Percentiles rank a stretch among this genome's conserved stretches.
Evolutionary conservation across 129 eudicot genomes (phyloP).

Genomic region (Chrysanthemum seticuspe): DNA sequence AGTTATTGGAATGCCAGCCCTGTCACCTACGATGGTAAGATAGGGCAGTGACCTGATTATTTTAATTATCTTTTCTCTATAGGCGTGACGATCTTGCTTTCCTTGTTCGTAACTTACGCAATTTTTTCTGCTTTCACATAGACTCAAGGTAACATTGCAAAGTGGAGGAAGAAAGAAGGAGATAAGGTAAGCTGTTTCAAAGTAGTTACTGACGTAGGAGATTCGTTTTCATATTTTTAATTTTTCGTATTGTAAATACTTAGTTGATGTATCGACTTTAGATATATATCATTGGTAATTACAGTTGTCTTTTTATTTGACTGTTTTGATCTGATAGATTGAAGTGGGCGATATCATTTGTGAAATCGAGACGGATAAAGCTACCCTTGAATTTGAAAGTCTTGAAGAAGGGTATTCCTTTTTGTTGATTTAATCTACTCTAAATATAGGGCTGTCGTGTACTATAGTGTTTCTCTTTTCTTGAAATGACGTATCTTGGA

Average conservation of each 20-base stretch:
- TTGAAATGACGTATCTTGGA: slow-evolving; percentile 18
- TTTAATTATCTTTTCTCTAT: background rate
- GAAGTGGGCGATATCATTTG: slow-evolving; percentile 93
- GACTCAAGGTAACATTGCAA: slow-evolving; percentile 92
- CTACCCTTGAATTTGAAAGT: slow-evolving; percentile 83
- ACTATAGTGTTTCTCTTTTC: background rate
- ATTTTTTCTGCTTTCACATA: slow-evolving; percentile 28
- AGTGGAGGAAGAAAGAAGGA: slow-evolving; percentile 93
- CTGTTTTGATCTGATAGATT: slow-evolving; percentile 57
- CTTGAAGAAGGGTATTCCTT: slow-evolving; percentile 88
- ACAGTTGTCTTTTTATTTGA: slow-evolving; percentile 14
- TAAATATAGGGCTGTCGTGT: background rate
- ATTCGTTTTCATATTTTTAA: background rate
- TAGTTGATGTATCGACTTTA: slow-evolving; percentile 10
- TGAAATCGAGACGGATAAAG: slow-evolving; percentile 98
- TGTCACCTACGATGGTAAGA: slow-evolving; percentile 96
- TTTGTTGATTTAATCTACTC: slow-evolving; percentile 16
- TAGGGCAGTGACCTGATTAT: slow-evolving; percentile 11
- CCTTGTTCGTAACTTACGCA: slow-evolving; percentile 1
- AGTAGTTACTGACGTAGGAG: slow-evolving; percentile 6
- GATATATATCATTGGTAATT: slow-evolving; percentile 10
- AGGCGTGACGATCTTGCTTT: slow-evolving; percentile 30
- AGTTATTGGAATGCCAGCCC: slow-evolving; percentile 82
- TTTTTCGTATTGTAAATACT: background rate
- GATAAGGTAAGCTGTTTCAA: slow-evolving; percentile 69